Evolutionary conservation across 1,139 yeast genomes (phyloP).

Genomic region (Saccharomyces hybrid): DNA sequence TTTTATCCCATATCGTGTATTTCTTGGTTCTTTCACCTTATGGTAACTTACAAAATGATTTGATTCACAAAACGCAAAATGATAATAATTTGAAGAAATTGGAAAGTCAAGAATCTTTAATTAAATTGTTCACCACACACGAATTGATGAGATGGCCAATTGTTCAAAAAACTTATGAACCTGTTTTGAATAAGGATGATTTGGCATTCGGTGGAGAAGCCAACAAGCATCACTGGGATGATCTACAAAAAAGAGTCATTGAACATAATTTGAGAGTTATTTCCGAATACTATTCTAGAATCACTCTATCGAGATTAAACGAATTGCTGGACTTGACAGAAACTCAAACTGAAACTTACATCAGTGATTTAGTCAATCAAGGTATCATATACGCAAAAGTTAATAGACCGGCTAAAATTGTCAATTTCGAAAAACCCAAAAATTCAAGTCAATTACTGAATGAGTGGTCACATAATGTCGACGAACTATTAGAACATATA

Average conservation of each 20-base stretch:
- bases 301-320: slow-evolving; percentile 69
- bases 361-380: slow-evolving; percentile 80
- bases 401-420: slow-evolving; percentile 83
- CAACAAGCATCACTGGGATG: slow-evolving; percentile 59
- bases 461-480: slow-evolving; percentile 90
- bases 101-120: slow-evolving; percentile 54
- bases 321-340: slow-evolving; percentile 71
- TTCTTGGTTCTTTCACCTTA: slow-evolving; percentile 77
- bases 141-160: slow-evolving; percentile 92
- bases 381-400: slow-evolving; percentile 91
- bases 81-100: slow-evolving; percentile 63
- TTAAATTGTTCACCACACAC: slow-evolving; percentile 76
- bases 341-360: slow-evolving; percentile 71
- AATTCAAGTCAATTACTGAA: slow-evolving; percentile 79
- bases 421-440: slow-evolving; percentile 70
- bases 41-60: slow-evolving; percentile 82
- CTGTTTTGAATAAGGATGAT: slow-evolving; percentile 35
- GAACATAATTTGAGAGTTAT: slow-evolving; percentile 91
- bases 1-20: slow-evolving; percentile 65
- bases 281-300: slow-evolving; percentile 79
- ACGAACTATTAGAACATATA: slow-evolving; percentile 73
- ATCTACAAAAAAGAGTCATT: slow-evolving; percentile 78
- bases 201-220: slow-evolving; percentile 33
- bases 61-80: slow-evolving; percentile 64
- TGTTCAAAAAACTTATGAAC: slow-evolving; percentile 61